Evolutionary conservation across 768 basidiomycete genomes (phyloP).

Genomic region (Terana coerulea): DNA sequence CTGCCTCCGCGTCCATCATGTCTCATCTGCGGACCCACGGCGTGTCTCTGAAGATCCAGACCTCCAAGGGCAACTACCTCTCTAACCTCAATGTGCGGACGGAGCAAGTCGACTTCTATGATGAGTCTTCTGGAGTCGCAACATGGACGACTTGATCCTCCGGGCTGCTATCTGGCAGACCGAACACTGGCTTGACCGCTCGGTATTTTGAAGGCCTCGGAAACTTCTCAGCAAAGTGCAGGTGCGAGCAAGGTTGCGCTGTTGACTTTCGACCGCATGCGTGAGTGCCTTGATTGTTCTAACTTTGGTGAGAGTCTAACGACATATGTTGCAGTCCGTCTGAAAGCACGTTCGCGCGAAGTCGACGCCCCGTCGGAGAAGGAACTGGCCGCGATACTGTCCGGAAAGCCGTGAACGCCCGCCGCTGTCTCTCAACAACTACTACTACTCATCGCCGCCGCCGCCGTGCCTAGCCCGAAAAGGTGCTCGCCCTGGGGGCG

Average conservation of each 20-base stretch:
- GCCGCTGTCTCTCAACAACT: neutral
- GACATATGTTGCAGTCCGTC: conserved; percentile 54
- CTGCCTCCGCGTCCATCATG: conserved; percentile 73
- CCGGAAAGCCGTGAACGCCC: conserved; percentile 23
- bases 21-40: conserved; percentile 71
- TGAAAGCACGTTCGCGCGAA: conserved; percentile 86
- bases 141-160: conserved; percentile 94
- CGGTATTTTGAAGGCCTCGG: conserved; percentile 55
- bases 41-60: conserved; percentile 87
- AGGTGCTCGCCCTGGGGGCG: conserved; percentile 8
- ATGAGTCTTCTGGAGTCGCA: conserved; percentile 50
- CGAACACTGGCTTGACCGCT: conserved; percentile 88
- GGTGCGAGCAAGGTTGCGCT: conserved; percentile 79
- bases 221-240: conserved; percentile 34
- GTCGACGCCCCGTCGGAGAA: conserved; percentile 83
- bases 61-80: conserved; percentile 92
- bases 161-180: conserved; percentile 92
- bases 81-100: conserved; percentile 75
- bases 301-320: conserved; percentile 1
- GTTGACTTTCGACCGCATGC: conserved; percentile 87
- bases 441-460: neutral
- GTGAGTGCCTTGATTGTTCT: conserved; percentile 42
- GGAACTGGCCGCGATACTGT: conserved; percentile 73
- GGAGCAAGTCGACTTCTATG: conserved; percentile 75
- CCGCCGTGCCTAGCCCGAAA: neutral